Conservation (phyloP, 768 basidiomycete genomes). For the Lepiota venenata region DNA sequence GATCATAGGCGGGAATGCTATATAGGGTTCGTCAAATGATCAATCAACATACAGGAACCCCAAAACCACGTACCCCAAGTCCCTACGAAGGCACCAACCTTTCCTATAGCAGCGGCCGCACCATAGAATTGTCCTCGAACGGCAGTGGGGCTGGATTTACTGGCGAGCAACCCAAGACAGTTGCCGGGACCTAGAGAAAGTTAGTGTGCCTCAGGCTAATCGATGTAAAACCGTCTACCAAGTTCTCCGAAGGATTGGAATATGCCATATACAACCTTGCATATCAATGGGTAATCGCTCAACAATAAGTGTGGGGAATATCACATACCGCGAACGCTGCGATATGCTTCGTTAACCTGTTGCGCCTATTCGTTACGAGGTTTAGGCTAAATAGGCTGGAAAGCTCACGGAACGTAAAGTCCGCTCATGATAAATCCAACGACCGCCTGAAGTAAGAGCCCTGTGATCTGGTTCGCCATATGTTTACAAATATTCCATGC, state of each 20-base stretch:
- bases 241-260: conserved; percentile 90
- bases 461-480: conserved; percentile 47
- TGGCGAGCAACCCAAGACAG: conserved; percentile 79
- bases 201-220: not conserved
- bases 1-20: conserved; percentile 69
- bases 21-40: no score
- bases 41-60: not conserved
- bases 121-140: conserved; percentile 87
- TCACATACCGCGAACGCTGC: conserved; percentile 68
- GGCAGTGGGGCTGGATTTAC: conserved; percentile 84
- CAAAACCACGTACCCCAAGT: conserved; percentile 59
- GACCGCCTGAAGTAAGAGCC: conserved; percentile 64
- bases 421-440: conserved; percentile 92
- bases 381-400: not conserved
- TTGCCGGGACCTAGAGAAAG: conserved; percentile 68
- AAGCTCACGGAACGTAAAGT: conserved; percentile 50
- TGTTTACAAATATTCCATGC: not conserved
- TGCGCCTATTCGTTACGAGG: not conserved
- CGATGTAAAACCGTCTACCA: conserved; percentile 37
- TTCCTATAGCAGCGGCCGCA: conserved; percentile 80
- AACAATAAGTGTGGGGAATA: not conserved
- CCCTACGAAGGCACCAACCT: conserved; percentile 80
- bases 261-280: conserved; percentile 80
- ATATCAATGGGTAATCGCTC: not conserved
- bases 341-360: conserved; percentile 57